Evolutionary conservation across 2,329 filamentous ascomycete genomes (phyloP).

Genomic region (Colletotrichum kahawae): DNA sequence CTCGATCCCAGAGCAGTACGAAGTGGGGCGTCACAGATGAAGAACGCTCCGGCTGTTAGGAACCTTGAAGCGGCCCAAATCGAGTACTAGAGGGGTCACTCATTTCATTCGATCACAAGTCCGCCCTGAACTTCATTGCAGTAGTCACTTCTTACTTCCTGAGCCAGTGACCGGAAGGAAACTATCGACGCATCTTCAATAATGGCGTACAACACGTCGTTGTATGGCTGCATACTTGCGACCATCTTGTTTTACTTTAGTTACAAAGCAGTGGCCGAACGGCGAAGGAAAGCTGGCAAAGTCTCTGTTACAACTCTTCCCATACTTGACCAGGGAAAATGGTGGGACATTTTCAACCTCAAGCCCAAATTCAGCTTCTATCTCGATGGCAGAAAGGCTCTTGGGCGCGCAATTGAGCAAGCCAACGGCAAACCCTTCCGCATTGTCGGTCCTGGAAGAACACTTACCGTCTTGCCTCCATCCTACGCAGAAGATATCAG

Average conservation of each 20-base stretch:
- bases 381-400: background rate
- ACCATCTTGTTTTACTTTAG: background rate
- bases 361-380: background rate
- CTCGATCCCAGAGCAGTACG: background rate
- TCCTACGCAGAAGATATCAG: slow-evolving; percentile 32
- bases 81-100: background rate
- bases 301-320: background rate
- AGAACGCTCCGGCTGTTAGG: background rate
- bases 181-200: background rate
- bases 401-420: background rate
- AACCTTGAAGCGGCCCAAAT: background rate
- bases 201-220: background rate
- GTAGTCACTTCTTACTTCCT: background rate
- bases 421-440: background rate
- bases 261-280: background rate
- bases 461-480: background rate
- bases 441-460: background rate
- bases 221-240: background rate
- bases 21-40: background rate
- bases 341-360: background rate
- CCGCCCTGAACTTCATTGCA: background rate
- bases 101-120: background rate
- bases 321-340: background rate
- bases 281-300: background rate
- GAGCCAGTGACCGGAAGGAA: background rate